Evolutionary conservation across 495 filamentous ascomycete species (phyloP).

Genomic region (Aspergillus nidulans): DNA sequence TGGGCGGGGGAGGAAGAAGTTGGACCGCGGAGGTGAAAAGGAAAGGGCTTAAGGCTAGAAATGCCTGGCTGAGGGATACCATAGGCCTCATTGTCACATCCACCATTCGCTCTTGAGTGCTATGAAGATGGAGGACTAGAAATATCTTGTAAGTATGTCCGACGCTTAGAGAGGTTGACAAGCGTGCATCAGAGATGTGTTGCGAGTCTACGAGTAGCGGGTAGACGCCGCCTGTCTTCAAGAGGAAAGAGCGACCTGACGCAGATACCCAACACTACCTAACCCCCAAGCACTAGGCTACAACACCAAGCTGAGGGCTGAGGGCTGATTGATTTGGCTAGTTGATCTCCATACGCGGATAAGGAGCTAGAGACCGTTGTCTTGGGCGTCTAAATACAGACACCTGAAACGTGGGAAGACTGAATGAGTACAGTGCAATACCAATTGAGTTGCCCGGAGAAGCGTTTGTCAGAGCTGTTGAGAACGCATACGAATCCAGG

Average conservation of each 20-base stretch:
- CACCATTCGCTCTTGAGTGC: neutral
- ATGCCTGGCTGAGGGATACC: neutral
- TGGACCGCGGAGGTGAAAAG: conserved; percentile 1
- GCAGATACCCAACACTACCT: neutral
- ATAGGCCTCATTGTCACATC: neutral
- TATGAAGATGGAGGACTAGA: neutral
- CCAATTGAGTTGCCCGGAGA: no score
- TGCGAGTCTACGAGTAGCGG: neutral
- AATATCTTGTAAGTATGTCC: neutral
- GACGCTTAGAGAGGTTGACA: neutral
- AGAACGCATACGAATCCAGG: no score
- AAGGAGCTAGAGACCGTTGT: no score
- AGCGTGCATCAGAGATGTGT: neutral
- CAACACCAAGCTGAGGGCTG: no score
- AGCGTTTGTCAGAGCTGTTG: no score
- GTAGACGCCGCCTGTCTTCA: neutral
- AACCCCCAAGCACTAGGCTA: neutral
- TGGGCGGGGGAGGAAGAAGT: conserved; percentile 10
- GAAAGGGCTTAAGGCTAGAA: neutral
- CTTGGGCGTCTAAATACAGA: no score
- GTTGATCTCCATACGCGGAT: no score
- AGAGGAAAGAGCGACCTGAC: neutral
- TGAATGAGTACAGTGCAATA: no score
- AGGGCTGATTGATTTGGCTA: no score
- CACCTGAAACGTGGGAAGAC: no score